Evolutionary conservation across 352 stramenopile genomes (phyloP).

Genomic region (Globisporangium acanthophoron): DNA sequence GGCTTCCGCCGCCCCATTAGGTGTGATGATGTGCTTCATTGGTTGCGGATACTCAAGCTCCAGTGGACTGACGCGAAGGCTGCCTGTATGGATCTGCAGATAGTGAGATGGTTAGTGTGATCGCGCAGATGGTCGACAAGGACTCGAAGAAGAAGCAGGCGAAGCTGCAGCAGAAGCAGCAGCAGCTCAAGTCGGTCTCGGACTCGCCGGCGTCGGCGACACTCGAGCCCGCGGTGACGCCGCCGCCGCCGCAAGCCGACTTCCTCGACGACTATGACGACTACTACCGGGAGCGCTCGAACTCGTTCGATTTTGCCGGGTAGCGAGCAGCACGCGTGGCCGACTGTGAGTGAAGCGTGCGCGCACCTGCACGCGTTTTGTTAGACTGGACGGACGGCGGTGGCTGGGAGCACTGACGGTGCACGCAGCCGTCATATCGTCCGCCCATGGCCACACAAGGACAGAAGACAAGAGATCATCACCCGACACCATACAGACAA

Average conservation of each 20-base stretch:
- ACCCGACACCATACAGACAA: no score
- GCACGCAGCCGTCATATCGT: no score
- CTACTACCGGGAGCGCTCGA: constrained; percentile 41
- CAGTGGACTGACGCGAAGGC: neutral
- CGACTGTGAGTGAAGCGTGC: no score
- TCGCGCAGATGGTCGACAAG: constrained; percentile 75
- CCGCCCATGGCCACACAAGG: no score
- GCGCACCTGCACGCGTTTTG: neutral
- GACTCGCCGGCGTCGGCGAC: constrained; percentile 23
- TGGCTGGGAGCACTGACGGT: no score
- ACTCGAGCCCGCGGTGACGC: constrained; percentile 8
- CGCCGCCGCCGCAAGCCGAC: constrained; percentile 31
- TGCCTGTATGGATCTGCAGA: constrained; percentile 19
- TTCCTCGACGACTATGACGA: constrained; percentile 39
- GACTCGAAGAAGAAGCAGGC: constrained; percentile 52
- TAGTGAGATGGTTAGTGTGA: constrained; percentile 77
- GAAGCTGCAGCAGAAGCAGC: constrained; percentile 26
- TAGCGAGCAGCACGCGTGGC: constrained; percentile 12
- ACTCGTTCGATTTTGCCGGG: constrained; percentile 68
- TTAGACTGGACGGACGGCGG: no score
- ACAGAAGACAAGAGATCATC: no score
- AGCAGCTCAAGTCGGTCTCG: constrained; percentile 15
- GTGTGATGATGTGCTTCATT: constrained; percentile 14
- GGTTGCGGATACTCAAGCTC: no score
- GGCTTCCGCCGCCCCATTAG: constrained; percentile 55